Conservation (phyloP, 345 rosid genomes). For the Boechera divaricarpa region DNA sequence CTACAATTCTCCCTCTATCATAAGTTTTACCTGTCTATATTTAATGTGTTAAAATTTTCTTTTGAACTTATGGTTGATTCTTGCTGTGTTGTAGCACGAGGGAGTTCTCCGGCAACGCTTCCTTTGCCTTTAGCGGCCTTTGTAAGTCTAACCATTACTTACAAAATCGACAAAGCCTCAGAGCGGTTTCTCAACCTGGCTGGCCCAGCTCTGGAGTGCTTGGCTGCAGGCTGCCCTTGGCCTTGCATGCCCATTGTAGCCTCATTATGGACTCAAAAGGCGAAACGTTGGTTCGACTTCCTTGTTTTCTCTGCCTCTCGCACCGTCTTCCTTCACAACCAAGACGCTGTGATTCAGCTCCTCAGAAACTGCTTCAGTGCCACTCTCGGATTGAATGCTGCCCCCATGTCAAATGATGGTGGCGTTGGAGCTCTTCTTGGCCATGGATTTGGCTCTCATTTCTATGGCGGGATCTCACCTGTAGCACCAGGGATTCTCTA, state of each 20-base stretch:
- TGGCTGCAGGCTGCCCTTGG: slow-evolving; percentile 98
- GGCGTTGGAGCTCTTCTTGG: slow-evolving; percentile 98
- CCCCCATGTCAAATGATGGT: slow-evolving; percentile 66
- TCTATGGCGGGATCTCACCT: slow-evolving; percentile 80
- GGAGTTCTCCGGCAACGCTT: slow-evolving; percentile 78
- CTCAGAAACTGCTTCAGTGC: slow-evolving; percentile 90
- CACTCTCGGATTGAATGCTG: slow-evolving; percentile 67
- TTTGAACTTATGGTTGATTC: slow-evolving; percentile 38
- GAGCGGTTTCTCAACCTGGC: slow-evolving; percentile 84
- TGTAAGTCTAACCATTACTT: slow-evolving; percentile 95
- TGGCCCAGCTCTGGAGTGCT: slow-evolving; percentile 86
- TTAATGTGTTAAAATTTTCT: neutral
- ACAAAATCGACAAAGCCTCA: slow-evolving; percentile 83
- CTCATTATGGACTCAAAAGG: slow-evolving; percentile 96
- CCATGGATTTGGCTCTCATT: slow-evolving; percentile 92
- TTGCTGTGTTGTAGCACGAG: slow-evolving; percentile 58
- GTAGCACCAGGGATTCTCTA: slow-evolving; percentile 97
- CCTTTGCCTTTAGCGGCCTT: slow-evolving; percentile 97
- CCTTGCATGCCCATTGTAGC: slow-evolving; percentile 97
- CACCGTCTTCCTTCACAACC: slow-evolving; percentile 88
- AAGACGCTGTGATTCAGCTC: slow-evolving; percentile 86
- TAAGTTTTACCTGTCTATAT: slow-evolving; percentile 7
- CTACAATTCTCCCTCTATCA: neutral
- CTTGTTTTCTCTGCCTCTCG: slow-evolving; percentile 96
- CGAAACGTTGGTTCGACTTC: slow-evolving; percentile 95